Evolutionary conservation across 805 yeast species (phyloP), one percentile per base, ranked within the genome.

Genomic region (Diddensiella transvaalensis): DNA sequence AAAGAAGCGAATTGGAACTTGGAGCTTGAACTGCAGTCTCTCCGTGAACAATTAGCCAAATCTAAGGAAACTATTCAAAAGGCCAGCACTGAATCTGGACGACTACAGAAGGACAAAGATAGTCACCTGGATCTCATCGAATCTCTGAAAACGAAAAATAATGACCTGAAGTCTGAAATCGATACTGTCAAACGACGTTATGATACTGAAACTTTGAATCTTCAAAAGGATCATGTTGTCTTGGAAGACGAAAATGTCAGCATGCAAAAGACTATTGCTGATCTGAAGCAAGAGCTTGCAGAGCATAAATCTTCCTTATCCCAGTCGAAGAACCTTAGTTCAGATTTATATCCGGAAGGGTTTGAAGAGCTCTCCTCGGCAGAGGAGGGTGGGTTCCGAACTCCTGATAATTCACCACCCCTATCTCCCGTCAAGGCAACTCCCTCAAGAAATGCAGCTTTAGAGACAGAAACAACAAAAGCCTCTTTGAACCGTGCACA

Each of bases 401-500:
- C 65, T 15, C 65, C 67, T 1, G 61, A 56, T 6, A 50, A 52
- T 8, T 57, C 65, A 3, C 63, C 68, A 22, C 64, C 67, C 10
- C 26, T 53, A 33, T 65, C 70, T 2, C 70, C 70, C 1, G 57
- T 66, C 36, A 64, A 64, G 42, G 60, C 58, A 1, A 59, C 67
- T 6, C 65, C 66, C 4, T 53, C 63, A 8, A 59, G 60, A 38
- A 57, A 62, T 46, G 48, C 60, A 11, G 60, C 53, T n/a, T 58
- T 85, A 38, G 87, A 85, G 59, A 68, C 77, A 2, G 90, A 86
- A 58, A 82, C 89, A 1, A 65, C 85, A 54, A 73, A 76, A 53
- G 75, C 84, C 0, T 82, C 85, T 21, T 71, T 87, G 55, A 71
- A 73, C 15, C 86, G 77, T 64, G 84, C 90, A 3, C 79, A 82